Percentiles rank a stretch among this genome's conserved stretches.
phyloP scores from a whole-genome alignment of 139 green algal species.

The Coccomyxa sp. region DNA sequence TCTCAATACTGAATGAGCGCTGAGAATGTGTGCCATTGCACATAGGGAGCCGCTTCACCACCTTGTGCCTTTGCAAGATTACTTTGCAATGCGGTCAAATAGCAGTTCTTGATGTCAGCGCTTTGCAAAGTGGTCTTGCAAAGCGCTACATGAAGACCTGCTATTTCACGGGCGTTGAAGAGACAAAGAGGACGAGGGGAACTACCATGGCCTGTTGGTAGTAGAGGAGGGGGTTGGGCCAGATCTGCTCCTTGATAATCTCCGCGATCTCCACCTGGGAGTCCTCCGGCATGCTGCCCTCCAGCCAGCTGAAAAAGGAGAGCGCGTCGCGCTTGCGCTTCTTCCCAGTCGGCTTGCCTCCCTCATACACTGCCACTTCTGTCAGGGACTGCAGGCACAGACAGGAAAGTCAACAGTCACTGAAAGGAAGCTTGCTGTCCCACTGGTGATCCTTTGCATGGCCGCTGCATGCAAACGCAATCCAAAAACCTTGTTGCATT shows the following conservation, averaged over 20 bases:
- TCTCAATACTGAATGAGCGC: too few species aligned
- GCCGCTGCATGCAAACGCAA: neutral
- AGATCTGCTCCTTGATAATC: slow-evolving; percentile 56
- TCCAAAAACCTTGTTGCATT: neutral
- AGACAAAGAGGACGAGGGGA: too few species aligned
- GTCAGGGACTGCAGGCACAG: neutral
- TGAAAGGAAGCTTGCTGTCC: too few species aligned
- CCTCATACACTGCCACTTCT: neutral
- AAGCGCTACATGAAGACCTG: too few species aligned
- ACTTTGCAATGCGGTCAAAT: too few species aligned
- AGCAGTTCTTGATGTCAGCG: too few species aligned
- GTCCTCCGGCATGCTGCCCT: neutral
- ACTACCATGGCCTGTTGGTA: too few species aligned
- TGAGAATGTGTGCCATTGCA: too few species aligned
- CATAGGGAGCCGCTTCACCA: too few species aligned
- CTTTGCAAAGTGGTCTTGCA: too few species aligned
- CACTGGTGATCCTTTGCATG: neutral
- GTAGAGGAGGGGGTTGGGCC: slow-evolving; percentile 43
- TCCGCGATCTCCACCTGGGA: slow-evolving; percentile 37
- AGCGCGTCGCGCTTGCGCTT: neutral
- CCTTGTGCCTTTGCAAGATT: too few species aligned
- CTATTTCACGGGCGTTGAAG: too few species aligned
- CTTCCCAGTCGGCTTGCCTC: neutral
- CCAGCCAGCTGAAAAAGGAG: slow-evolving; percentile 1
- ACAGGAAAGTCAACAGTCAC: neutral